Evolutionary conservation across 805 yeast genomes (phyloP).

Genomic region (Diddensiella caesifluorescens): DNA sequence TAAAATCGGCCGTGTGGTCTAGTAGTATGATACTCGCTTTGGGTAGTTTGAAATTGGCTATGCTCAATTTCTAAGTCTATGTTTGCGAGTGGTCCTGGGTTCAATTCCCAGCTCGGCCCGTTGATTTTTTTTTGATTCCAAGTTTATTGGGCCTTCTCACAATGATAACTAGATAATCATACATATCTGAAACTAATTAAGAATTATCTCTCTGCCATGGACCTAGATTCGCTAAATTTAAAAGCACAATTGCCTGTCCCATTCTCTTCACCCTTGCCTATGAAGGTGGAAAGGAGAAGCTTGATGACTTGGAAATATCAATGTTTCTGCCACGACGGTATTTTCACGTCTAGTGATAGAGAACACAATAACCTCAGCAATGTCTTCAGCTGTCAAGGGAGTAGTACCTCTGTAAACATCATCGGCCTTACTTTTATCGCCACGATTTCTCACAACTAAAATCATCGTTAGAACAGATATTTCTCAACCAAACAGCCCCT

Average conservation of each 20-base stretch:
- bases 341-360: slow-evolving; percentile 61
- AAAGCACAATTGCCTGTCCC: no score
- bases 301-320: slow-evolving; percentile 82
- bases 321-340: slow-evolving; percentile 71
- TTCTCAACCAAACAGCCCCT: neutral
- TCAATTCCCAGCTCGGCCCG: slow-evolving; percentile 30
- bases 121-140: no score
- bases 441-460: slow-evolving; percentile 50
- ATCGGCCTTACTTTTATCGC: slow-evolving; percentile 56
- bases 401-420: slow-evolving; percentile 61
- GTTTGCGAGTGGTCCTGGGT: slow-evolving; percentile 29
- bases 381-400: slow-evolving; percentile 67
- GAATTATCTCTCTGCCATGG: no score
- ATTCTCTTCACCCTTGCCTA: no score
- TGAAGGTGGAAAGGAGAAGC: slow-evolving; percentile 59
- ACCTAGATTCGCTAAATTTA: no score
- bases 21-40: slow-evolving; percentile 30
- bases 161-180: no score
- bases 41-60: slow-evolving; percentile 18
- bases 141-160: no score
- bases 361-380: slow-evolving; percentile 69
- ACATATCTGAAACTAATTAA: no score
- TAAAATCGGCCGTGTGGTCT: slow-evolving; percentile 26
- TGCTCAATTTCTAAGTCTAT: neutral
- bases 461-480: slow-evolving; percentile 5